These are phyloP conservation scores for Lachancea dasiensis DNA, from an alignment of 805 yeast species.

Conservation along the genomic window DNA sequence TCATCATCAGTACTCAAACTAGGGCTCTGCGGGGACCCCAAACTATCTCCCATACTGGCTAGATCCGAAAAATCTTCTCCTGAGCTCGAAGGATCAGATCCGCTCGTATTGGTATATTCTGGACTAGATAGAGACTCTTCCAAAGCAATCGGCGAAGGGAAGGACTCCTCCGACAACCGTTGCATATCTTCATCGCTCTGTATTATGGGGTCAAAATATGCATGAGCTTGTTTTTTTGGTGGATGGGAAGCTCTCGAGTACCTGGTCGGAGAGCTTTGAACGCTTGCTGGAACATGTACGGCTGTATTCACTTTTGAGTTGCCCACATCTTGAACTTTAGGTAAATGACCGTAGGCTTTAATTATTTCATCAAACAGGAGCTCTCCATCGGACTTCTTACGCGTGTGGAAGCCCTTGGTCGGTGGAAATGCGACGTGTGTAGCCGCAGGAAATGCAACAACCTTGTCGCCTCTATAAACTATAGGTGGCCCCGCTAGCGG, in stretches of 20 bases:
- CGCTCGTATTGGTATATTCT: slow-evolving; percentile 19
- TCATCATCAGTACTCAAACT: slow-evolving; percentile 8
- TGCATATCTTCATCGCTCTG: background rate
- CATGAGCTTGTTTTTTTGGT: background rate
- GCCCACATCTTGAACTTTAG: background rate
- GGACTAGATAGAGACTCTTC: slow-evolving; percentile 22
- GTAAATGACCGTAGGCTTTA: slow-evolving; percentile 16
- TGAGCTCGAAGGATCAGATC: slow-evolving; percentile 21
- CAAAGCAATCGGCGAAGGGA: background rate
- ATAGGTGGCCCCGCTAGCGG: slow-evolving; percentile 6
- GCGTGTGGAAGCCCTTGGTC: background rate
- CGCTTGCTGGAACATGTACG: no score
- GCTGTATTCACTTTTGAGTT: no score
- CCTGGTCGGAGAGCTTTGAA: background rate
- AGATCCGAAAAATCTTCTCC: slow-evolving; percentile 24
- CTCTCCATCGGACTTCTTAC: slow-evolving; percentile 16
- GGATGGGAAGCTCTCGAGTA: background rate
- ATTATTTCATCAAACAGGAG: slow-evolving; percentile 26
- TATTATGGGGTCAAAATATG: background rate
- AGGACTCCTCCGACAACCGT: background rate
- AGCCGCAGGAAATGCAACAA: slow-evolving; percentile 3
- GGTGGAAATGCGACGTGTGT: background rate
- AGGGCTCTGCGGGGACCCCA: slow-evolving; percentile 1
- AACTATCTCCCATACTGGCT: slow-evolving; percentile 11
- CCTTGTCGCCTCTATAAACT: background rate